Conservation (phyloP, 2,329 filamentous ascomycete genomes). For the Colletotrichum noveboracense region DNA sequence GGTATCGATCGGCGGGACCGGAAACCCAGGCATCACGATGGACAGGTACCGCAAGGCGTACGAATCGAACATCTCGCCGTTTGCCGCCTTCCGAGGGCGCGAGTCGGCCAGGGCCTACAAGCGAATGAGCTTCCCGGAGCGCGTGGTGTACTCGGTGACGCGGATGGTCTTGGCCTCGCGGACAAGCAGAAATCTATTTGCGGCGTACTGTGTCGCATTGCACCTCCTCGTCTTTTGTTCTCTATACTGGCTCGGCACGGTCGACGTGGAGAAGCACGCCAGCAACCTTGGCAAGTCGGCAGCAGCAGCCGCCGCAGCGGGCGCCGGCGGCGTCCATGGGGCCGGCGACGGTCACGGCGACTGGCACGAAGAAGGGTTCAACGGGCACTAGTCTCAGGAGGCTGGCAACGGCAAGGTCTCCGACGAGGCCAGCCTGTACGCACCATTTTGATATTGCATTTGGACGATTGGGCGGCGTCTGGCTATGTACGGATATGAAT, state of each 20-base stretch:
- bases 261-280: conserved; percentile 67
- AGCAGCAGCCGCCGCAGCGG: conserved; percentile 46
- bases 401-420: neutral
- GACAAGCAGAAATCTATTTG: conserved; percentile 92
- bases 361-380: conserved; percentile 70
- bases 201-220: conserved; percentile 85
- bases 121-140: conserved; percentile 89
- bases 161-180: conserved; percentile 89
- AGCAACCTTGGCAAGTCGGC: conserved; percentile 58
- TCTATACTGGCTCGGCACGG: conserved; percentile 81
- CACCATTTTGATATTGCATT: neutral
- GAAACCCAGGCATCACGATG: conserved; percentile 68
- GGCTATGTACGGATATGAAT: neutral
- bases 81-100: conserved; percentile 92
- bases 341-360: conserved; percentile 49
- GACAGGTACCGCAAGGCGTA: conserved; percentile 92
- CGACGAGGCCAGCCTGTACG: neutral
- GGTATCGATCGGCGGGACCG: conserved; percentile 61
- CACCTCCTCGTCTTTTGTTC: conserved; percentile 88
- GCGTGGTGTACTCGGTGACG: conserved; percentile 88
- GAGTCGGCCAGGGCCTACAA: conserved; percentile 91
- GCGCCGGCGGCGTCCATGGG: conserved; percentile 29
- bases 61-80: conserved; percentile 93
- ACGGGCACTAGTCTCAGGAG: conserved; percentile 34
- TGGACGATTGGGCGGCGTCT: conserved; percentile 3